Percentiles rank a stretch among this genome's conserved stretches.
These are phyloP conservation scores for Pichia sp. DNA, from an alignment of 1,139 yeast species.

Conservation along the genomic window DNA sequence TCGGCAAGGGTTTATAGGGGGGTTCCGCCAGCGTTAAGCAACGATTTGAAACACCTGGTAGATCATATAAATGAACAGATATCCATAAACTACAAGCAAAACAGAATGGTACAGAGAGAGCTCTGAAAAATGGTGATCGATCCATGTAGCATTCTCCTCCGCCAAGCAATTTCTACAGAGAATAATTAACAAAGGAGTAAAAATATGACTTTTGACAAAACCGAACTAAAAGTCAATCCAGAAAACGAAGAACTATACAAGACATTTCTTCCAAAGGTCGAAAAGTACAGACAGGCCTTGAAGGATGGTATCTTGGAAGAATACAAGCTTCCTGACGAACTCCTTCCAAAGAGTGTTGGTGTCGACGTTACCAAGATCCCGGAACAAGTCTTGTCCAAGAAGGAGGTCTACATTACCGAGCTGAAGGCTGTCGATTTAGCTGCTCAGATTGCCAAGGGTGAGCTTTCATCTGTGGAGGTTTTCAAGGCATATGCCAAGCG, in stretches of 20 bases:
- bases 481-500: slow-evolving; percentile 50
- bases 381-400: slow-evolving; percentile 32
- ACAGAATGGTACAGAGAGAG: not conserved
- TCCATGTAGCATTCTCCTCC: too few species aligned
- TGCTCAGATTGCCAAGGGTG: slow-evolving; percentile 33
- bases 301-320: slow-evolving; percentile 23
- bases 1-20: not conserved
- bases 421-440: slow-evolving; percentile 37
- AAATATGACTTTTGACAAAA: slow-evolving; percentile 5
- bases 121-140: not conserved
- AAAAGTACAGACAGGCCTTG: slow-evolving; percentile 21
- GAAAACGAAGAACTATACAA: slow-evolving; percentile 21
- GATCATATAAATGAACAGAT: not conserved
- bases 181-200: not conserved
- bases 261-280: slow-evolving; percentile 25
- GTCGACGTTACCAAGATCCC: slow-evolving; percentile 35
- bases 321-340: slow-evolving; percentile 21
- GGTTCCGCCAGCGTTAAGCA: not conserved
- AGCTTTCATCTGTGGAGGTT: slow-evolving; percentile 43
- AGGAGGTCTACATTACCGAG: slow-evolving; percentile 36
- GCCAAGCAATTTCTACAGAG: not conserved
- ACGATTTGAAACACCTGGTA: too few species aligned
- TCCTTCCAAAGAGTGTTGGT: slow-evolving; percentile 22
- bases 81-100: not conserved
- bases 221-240: slow-evolving; percentile 6